Evolutionary conservation across 257 asterid genomes (phyloP), one percentile per base, ranked within the genome.

Genomic region (Solanum appendiculatum): DNA sequence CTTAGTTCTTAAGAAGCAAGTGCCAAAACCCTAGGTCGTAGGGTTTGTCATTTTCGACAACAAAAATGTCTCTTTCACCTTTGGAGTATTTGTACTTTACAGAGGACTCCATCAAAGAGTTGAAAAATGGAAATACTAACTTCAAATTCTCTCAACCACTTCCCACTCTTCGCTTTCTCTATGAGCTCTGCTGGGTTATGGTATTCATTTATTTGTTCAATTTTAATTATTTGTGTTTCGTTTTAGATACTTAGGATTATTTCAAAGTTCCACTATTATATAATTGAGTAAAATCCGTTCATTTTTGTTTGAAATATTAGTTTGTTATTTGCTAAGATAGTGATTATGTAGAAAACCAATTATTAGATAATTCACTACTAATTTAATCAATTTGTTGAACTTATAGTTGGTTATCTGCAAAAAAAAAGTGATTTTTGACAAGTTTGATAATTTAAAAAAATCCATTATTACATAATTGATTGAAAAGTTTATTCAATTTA

Each of bases 141-240:
- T 96, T 93, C 93, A 95, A 91, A 81, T 93, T 96, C 87, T 89
- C 97, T 33, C 82, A 90, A 64, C 92, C 97, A 11, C 93, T 89
- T 39, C 95, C 94, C 23, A 89, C 93, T 85, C 94, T 95, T 69
- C 98, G 98, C 27, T 96, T 96, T 88, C 95, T 96, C 77, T 94
- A 92, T 75, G 99, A 96, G 88, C 97, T 96, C 33, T 93, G 98
- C 92, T 93, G 90, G 93, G 86, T 89, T 77, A 86, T 91, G 99
- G 99, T 96, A 93, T 88, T 75, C 5, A 13, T 85, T 64, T 29
- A 42, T 51, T 23, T 64, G 5, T 74, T 48, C 56, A 48, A 48
- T 48, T 48, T 48, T 48, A 48, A 48, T 5, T 51, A 51, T 73
- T 31, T 66, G 16, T 82, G 29, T 63, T 1, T 72, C 1, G 25